phyloP scores from a whole-genome alignment of 2,329 filamentous ascomycete species.

The Clonostachys rhizophaga region DNA sequence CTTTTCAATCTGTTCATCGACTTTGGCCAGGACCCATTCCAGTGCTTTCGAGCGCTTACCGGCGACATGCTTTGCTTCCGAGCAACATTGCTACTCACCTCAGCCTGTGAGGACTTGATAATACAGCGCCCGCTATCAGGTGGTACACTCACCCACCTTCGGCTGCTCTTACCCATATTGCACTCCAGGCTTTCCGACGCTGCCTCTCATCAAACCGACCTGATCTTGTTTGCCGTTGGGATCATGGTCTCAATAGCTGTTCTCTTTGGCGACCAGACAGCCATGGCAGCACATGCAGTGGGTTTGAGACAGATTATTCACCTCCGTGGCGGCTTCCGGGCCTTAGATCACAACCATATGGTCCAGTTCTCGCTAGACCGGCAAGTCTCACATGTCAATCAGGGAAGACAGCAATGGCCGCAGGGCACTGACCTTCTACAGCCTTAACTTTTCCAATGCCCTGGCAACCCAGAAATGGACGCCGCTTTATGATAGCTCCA shows the following conservation, averaged over 20 bases:
- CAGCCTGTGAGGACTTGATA: conserved; percentile 1
- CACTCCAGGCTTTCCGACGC: neutral
- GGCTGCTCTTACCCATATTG: neutral
- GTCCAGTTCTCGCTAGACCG: neutral
- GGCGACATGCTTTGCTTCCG: conserved; percentile 1
- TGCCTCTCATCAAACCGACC: neutral
- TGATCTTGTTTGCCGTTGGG: conserved; percentile 1
- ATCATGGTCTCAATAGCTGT: conserved; percentile 1
- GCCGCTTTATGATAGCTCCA: too few species aligned
- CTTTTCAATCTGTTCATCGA: conserved; percentile 1
- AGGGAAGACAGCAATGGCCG: too few species aligned
- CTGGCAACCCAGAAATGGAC: too few species aligned
- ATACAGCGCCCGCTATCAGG: neutral
- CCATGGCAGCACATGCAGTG: neutral
- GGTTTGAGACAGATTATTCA: neutral
- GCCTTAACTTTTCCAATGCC: too few species aligned
- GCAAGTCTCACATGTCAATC: too few species aligned
- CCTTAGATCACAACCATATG: neutral
- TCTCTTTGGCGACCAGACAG: conserved; percentile 1
- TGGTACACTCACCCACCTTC: neutral
- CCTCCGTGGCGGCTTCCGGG: neutral
- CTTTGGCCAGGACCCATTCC: neutral
- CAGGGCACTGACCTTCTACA: too few species aligned
- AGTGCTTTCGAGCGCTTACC: neutral
- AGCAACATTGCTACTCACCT: neutral